These are phyloP conservation scores for Sanghuangporus sanghuang DNA, from an alignment of 1,284 basidiomycete species.

Conservation along the genomic window DNA sequence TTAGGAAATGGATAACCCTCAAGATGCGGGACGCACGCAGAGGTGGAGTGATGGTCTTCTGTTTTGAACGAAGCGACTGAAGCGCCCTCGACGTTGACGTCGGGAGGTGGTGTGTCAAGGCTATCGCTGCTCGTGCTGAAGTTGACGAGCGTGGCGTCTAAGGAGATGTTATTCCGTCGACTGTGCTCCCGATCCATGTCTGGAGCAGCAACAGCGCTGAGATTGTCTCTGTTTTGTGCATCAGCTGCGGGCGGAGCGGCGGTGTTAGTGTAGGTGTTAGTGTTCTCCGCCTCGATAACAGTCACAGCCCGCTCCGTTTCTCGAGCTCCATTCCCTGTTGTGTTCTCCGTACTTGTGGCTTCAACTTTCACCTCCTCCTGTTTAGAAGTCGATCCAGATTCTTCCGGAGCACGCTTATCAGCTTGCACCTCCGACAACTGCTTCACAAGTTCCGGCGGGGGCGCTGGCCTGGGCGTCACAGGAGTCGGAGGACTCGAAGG, in stretches of 20 bases:
- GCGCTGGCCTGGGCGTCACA: background rate
- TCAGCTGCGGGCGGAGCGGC: background rate
- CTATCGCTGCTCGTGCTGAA: background rate
- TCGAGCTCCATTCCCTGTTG: background rate
- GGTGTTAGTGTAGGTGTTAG: background rate
- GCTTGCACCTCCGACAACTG: background rate
- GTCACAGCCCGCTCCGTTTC: background rate
- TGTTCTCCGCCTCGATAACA: background rate
- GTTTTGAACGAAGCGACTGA: background rate
- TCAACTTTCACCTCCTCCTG: background rate
- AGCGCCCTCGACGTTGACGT: slow-evolving; percentile 4
- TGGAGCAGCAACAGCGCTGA: background rate
- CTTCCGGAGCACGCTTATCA: background rate
- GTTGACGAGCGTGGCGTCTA: slow-evolving; percentile 6
- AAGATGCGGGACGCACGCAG: background rate
- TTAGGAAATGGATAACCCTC: background rate
- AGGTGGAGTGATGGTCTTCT: background rate
- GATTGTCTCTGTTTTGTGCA: background rate
- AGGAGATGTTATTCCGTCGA: slow-evolving; percentile 2
- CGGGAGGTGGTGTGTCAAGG: background rate
- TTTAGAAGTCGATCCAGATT: background rate
- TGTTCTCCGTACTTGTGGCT: background rate
- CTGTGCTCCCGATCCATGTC: background rate
- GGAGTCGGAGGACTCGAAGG: background rate
- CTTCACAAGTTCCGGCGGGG: background rate